Conservation (phyloP, 2,329 filamentous ascomycete species). For the Podosphaera fusca region DNA sequence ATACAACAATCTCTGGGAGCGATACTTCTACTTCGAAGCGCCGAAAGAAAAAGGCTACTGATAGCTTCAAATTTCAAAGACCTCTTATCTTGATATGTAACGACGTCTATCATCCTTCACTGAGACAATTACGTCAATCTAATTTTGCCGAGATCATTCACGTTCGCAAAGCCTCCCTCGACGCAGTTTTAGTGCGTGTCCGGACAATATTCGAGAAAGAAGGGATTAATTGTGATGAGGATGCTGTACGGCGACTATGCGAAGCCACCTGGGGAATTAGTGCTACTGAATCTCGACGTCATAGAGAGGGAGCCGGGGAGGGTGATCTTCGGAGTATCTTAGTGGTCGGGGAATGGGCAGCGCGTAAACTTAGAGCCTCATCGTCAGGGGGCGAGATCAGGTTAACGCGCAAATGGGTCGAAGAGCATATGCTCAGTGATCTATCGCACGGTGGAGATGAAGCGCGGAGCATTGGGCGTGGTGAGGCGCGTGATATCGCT, state of each 20-base stretch:
- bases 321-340: constrained; percentile 62
- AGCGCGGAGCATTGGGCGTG: constrained; percentile 46
- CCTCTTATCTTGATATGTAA: constrained; percentile 92
- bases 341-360: constrained; percentile 75
- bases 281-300: constrained; percentile 44
- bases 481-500: constrained; percentile 51
- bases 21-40: constrained; percentile 17
- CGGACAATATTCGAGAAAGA: constrained; percentile 74
- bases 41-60: constrained; percentile 46
- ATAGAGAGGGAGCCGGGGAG: constrained; percentile 42
- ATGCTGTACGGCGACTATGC: constrained; percentile 66
- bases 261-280: constrained; percentile 65
- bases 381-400: constrained; percentile 19
- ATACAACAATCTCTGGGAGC: constrained; percentile 22
- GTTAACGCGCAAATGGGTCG: constrained; percentile 56
- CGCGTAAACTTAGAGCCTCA: constrained; percentile 38
- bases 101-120: constrained; percentile 78
- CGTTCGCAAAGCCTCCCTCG: constrained; percentile 68
- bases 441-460: constrained; percentile 48
- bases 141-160: constrained; percentile 74
- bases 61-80: constrained; percentile 67
- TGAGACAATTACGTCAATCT: constrained; percentile 69
- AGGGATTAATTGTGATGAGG: constrained; percentile 66
- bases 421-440: constrained; percentile 44
- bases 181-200: constrained; percentile 62